Evolutionary conservation across 169 alveolate species (phyloP).

Genomic region (Plasmodium knowlesi): DNA sequence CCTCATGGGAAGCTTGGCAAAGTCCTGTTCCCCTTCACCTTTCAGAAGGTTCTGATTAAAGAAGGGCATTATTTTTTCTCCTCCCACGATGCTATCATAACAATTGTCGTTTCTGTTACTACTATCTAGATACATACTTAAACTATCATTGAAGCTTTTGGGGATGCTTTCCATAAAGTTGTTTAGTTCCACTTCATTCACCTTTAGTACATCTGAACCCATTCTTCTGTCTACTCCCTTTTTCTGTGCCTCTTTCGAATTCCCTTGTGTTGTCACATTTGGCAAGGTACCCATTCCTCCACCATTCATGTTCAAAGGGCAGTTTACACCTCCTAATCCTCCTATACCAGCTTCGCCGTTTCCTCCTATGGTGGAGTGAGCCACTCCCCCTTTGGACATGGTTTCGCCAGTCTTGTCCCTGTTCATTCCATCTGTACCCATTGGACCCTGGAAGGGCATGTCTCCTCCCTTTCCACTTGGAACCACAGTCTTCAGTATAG

Average conservation of each 20-base stretch:
- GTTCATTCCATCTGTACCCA: neutral
- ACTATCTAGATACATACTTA: neutral
- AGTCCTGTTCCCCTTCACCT: neutral
- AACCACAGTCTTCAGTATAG: neutral
- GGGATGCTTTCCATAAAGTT: neutral
- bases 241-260: neutral
- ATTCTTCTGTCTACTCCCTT: neutral
- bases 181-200: constrained; percentile 8
- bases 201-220: neutral
- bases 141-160: constrained; percentile 23
- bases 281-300: neutral
- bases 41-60: neutral
- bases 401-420: neutral
- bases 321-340: neutral
- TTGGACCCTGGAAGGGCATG: neutral
- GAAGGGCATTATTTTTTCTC: neutral
- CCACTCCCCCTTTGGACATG: no score
- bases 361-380: neutral
- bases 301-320: neutral
- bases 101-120: neutral
- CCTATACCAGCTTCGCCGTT: neutral
- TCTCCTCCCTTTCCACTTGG: neutral
- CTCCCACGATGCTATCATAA: neutral
- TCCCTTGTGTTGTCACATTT: neutral
- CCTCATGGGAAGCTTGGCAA: no score